phyloP scores from a whole-genome alignment of 345 rosid genomes.

The Angophora floribunda region DNA sequence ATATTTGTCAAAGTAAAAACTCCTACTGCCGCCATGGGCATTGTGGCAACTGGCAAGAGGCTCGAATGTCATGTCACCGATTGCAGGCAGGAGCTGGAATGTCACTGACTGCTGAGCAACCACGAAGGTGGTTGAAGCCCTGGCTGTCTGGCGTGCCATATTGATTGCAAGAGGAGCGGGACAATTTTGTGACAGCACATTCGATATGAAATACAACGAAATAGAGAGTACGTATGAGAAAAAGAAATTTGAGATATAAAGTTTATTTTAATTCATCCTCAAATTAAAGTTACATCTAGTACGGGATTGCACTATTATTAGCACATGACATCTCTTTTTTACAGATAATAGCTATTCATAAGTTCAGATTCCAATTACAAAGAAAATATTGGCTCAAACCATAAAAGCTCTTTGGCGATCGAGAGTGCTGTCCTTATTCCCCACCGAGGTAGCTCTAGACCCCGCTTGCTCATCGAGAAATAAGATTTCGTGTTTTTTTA shows the following conservation, averaged over 20 bases:
- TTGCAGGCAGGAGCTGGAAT: neutral
- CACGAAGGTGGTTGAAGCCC: neutral
- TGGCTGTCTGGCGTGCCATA: neutral
- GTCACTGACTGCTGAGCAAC: neutral
- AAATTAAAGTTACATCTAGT: neutral
- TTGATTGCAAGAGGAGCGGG: neutral
- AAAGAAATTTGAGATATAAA: neutral
- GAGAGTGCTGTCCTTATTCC: neutral
- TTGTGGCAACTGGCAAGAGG: neutral
- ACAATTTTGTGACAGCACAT: neutral
- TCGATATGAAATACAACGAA: neutral
- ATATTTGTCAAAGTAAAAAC: neutral
- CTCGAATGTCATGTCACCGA: neutral
- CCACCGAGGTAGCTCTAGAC: no score
- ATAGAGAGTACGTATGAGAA: neutral
- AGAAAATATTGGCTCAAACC: neutral
- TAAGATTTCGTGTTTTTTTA: no score
- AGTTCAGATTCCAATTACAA: no score
- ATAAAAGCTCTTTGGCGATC: neutral
- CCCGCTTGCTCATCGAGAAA: neutral
- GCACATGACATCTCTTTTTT: neutral
- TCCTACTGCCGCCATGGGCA: neutral
- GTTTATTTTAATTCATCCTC: neutral
- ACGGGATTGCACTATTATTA: neutral
- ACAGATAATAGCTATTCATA: no score